Evolutionary conservation across 1,139 yeast genomes (phyloP).

Genomic region (Suhomyces taliae): DNA sequence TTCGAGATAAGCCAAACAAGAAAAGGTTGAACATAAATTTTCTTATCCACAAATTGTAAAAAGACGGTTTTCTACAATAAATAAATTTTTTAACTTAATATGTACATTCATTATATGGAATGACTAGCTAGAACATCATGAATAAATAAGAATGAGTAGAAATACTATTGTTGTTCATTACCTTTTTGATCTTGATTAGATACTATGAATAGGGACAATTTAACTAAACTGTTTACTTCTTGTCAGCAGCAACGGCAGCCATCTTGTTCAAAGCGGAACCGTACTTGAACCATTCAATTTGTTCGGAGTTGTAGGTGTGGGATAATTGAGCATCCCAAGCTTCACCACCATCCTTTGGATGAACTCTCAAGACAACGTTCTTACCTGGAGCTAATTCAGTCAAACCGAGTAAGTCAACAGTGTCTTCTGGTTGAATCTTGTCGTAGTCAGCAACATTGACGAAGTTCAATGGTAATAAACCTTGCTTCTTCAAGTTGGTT

Average conservation of each 20-base stretch:
- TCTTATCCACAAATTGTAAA: not conserved
- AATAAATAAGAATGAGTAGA: slow-evolving; percentile 8
- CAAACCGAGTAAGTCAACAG: slow-evolving; percentile 84
- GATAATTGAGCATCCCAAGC: slow-evolving; percentile 88
- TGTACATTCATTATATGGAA: not conserved
- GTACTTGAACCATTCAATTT: slow-evolving; percentile 98
- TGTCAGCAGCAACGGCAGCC: slow-evolving; percentile 51
- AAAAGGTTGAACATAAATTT: no score
- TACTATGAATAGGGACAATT: slow-evolving; percentile 4
- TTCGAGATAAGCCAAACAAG: no score
- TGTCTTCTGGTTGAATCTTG: slow-evolving; percentile 88
- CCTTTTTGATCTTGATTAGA: slow-evolving; percentile 6
- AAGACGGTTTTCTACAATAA: not conserved
- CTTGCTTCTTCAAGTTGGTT: slow-evolving; percentile 40
- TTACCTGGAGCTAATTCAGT: slow-evolving; percentile 91
- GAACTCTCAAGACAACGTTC: slow-evolving; percentile 81
- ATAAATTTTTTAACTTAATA: no score
- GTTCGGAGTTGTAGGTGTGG: slow-evolving; percentile 95
- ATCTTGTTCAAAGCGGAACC: slow-evolving; percentile 99
- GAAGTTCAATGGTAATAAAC: slow-evolving; percentile 88
- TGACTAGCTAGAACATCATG: slow-evolving; percentile 5
- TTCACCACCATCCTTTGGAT: slow-evolving; percentile 76
- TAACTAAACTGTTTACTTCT: slow-evolving; percentile 3
- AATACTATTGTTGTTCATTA: slow-evolving; percentile 5
- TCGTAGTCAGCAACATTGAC: slow-evolving; percentile 88